phyloP scores from a whole-genome alignment of 805 yeast genomes.

The Scheffersomyces lignosus region DNA sequence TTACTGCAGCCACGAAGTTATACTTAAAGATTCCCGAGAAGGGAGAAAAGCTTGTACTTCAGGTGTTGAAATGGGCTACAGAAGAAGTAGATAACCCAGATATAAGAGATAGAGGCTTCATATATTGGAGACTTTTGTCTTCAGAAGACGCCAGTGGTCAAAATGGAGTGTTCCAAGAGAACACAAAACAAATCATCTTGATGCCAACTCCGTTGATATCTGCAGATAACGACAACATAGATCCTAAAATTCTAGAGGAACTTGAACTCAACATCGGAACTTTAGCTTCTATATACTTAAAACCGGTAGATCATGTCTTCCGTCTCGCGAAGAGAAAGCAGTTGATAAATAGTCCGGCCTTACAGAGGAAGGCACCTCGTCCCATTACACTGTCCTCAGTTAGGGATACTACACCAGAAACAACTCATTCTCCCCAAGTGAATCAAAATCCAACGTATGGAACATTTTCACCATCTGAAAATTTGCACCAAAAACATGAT shows the following conservation, averaged over 20 bases:
- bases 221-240: constrained; percentile 66
- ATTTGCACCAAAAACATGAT: constrained; percentile 1
- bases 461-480: not conserved
- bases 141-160: constrained; percentile 32
- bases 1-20: constrained; percentile 73
- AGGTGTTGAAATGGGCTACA: constrained; percentile 64
- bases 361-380: constrained; percentile 20
- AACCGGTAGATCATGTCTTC: constrained; percentile 82
- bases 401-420: too few relatives aligned
- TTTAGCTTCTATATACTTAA: constrained; percentile 78
- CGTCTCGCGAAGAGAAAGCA: constrained; percentile 55
- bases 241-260: constrained; percentile 72
- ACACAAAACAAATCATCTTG: constrained; percentile 52
- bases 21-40: constrained; percentile 57
- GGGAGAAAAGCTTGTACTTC: constrained; percentile 58
- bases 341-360: constrained; percentile 49
- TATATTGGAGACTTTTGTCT: constrained; percentile 82
- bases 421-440: not conserved
- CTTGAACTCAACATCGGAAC: constrained; percentile 80
- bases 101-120: constrained; percentile 77
- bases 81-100: constrained; percentile 82
- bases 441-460: constrained; percentile 1
- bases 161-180: constrained; percentile 40
- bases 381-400: not conserved
- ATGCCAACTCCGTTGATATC: constrained; percentile 63